Evolutionary conservation across 2,329 filamentous ascomycete species (phyloP).

Genomic region (Aspergillus chevalieri): DNA sequence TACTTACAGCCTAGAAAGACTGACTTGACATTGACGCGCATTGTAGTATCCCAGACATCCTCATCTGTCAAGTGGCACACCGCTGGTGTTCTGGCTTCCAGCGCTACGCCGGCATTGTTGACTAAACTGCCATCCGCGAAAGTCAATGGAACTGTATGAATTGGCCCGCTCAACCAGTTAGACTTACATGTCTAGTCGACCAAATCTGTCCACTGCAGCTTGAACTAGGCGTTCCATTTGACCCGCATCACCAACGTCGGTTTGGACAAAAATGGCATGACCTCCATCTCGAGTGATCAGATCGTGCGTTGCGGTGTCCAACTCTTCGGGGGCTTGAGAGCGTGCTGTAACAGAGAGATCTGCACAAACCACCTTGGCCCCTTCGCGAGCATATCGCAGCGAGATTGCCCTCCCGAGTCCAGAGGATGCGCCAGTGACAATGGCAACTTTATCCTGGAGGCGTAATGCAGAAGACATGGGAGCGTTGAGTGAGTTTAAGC

Average conservation of each 20-base stretch:
- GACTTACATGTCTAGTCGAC: slow-evolving; percentile 39
- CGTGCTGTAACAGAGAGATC: slow-evolving; percentile 25
- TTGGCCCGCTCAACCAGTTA: neutral
- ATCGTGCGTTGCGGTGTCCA: slow-evolving; percentile 29
- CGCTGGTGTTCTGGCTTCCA: slow-evolving; percentile 27
- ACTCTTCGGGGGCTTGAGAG: neutral
- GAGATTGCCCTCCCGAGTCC: slow-evolving; percentile 45
- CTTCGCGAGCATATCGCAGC: slow-evolving; percentile 36
- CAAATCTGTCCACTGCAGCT: slow-evolving; percentile 27
- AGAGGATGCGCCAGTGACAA: slow-evolving; percentile 44
- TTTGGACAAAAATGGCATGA: slow-evolving; percentile 38
- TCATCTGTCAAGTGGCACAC: slow-evolving; percentile 45
- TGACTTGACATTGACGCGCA: slow-evolving; percentile 34
- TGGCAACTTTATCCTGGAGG: slow-evolving; percentile 30
- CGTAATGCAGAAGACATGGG: slow-evolving; percentile 7
- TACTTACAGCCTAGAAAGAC: slow-evolving; percentile 41
- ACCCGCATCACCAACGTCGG: slow-evolving; percentile 36
- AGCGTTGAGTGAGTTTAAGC: neutral
- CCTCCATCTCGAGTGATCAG: slow-evolving; percentile 32
- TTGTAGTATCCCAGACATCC: slow-evolving; percentile 39
- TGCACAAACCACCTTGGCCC: slow-evolving; percentile 39
- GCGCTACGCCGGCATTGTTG: slow-evolving; percentile 47
- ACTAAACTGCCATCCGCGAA: slow-evolving; percentile 32
- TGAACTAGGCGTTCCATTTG: slow-evolving; percentile 35
- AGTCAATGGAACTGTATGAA: neutral